phyloP scores from a whole-genome alignment of 2,329 filamentous ascomycete genomes.

The Nigrospora oryzae region DNA sequence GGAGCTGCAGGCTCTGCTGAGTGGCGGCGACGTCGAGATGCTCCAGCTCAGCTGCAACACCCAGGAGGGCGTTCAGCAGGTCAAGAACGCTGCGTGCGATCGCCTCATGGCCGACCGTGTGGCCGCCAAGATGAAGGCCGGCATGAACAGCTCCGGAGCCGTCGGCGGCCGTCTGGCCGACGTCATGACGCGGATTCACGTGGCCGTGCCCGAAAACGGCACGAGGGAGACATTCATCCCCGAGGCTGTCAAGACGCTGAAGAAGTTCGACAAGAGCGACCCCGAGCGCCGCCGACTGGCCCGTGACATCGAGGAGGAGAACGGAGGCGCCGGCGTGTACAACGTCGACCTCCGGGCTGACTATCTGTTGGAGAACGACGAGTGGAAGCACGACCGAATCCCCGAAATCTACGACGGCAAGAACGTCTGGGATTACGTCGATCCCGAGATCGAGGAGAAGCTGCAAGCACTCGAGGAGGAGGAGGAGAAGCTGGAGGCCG shows the following conservation, averaged over 20 bases:
- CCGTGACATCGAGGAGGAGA: conserved; percentile 81
- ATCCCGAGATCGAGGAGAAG: conserved; percentile 93
- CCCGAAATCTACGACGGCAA: conserved; percentile 91
- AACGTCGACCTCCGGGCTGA: conserved; percentile 87
- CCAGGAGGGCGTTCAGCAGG: conserved; percentile 84
- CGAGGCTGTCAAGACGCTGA: conserved; percentile 67
- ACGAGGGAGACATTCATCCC: conserved; percentile 81
- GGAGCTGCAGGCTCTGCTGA: conserved; percentile 70
- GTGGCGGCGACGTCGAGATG: conserved; percentile 84
- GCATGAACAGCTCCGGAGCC: conserved; percentile 66
- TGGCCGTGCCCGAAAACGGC: conserved; percentile 85
- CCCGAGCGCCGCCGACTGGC: conserved; percentile 76
- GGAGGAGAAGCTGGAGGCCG: conserved; percentile 83
- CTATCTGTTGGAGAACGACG: conserved; percentile 77
- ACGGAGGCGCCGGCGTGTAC: conserved; percentile 92
- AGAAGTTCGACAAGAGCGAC: conserved; percentile 86
- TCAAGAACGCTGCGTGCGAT: conserved; percentile 93
- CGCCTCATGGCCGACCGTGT: conserved; percentile 87
- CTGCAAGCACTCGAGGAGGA: conserved; percentile 88
- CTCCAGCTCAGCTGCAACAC: conserved; percentile 93
- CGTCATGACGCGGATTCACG: conserved; percentile 89
- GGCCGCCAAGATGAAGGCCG: conserved; percentile 91
- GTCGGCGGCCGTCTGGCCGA: conserved; percentile 79
- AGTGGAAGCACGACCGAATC: conserved; percentile 95
- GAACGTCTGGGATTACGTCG: conserved; percentile 96